Conservation (phyloP, 2,329 filamentous ascomycete species). For the Rutstroemia sp. region DNA sequence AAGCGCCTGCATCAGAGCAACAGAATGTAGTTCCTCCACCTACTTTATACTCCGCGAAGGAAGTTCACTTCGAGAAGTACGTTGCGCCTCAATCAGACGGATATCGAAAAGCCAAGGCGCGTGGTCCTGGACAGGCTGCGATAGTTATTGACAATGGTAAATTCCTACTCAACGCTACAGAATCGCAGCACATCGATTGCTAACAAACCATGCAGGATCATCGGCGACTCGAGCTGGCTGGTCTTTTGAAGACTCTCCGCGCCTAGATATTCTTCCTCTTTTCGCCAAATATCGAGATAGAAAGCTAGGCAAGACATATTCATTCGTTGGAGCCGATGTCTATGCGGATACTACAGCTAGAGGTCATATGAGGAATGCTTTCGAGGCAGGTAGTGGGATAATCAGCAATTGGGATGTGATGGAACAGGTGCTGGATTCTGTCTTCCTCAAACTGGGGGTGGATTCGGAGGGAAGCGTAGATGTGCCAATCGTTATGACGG, state of each 20-base stretch:
- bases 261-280: slow-evolving; percentile 75
- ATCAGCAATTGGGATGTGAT: slow-evolving; percentile 97
- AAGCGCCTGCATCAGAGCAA: slow-evolving; percentile 32
- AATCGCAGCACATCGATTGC: slow-evolving; percentile 8
- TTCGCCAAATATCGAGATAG: slow-evolving; percentile 94
- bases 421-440: slow-evolving; percentile 89
- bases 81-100: slow-evolving; percentile 54
- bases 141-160: slow-evolving; percentile 98
- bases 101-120: slow-evolving; percentile 51
- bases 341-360: slow-evolving; percentile 90
- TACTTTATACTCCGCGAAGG: slow-evolving; percentile 53
- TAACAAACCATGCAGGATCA: slow-evolving; percentile 53
- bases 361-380: slow-evolving; percentile 83
- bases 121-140: slow-evolving; percentile 52
- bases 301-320: slow-evolving; percentile 85
- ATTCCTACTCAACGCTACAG: not conserved
- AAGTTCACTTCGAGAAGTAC: slow-evolving; percentile 52
- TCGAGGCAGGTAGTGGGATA: slow-evolving; percentile 84
- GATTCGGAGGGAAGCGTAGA: slow-evolving; percentile 73
- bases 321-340: slow-evolving; percentile 86
- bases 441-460: slow-evolving; percentile 88
- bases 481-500: slow-evolving; percentile 88
- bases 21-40: slow-evolving; percentile 43
- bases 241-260: slow-evolving; percentile 83
- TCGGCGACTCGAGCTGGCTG: slow-evolving; percentile 87